Conservation (phyloP, 345 rosid genomes). For the Kandelia obovata region DNA sequence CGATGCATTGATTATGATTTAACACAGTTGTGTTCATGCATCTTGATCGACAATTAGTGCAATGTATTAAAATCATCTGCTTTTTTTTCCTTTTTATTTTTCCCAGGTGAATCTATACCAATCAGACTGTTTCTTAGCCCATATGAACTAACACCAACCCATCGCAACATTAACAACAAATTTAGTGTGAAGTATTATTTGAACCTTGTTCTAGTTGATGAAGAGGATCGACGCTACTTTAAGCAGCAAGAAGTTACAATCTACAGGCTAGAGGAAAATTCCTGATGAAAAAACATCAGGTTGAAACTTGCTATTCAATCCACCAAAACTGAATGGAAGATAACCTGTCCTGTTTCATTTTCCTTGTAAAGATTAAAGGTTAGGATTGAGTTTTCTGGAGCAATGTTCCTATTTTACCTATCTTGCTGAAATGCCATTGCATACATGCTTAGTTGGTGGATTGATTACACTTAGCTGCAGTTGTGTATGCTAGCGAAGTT, state of each 20-base stretch:
- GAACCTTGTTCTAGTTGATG: slow-evolving; percentile 94
- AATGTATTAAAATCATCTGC: slow-evolving; percentile 11
- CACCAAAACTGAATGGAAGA: no score
- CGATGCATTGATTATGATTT: neutral
- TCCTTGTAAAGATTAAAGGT: no score
- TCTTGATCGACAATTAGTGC: neutral
- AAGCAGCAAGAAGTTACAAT: slow-evolving; percentile 95
- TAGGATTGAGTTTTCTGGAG: no score
- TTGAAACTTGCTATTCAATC: no score
- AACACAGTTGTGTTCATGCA: neutral
- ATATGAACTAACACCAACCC: slow-evolving; percentile 90
- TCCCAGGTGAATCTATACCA: slow-evolving; percentile 93
- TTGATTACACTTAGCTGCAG: no score
- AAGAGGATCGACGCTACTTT: slow-evolving; percentile 95
- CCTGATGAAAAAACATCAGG: slow-evolving; percentile 23
- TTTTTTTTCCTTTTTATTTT: neutral
- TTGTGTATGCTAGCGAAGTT: no score
- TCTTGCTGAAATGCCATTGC: no score
- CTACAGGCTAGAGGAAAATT: slow-evolving; percentile 71
- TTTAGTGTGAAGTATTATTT: slow-evolving; percentile 91
- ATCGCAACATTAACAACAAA: slow-evolving; percentile 93
- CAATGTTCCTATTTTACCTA: no score
- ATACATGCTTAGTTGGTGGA: no score
- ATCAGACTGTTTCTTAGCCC: slow-evolving; percentile 92
- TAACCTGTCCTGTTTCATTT: no score